phyloP scores from a whole-genome alignment of 2,329 filamentous ascomycete genomes.

The Biscogniauxia sp. region DNA sequence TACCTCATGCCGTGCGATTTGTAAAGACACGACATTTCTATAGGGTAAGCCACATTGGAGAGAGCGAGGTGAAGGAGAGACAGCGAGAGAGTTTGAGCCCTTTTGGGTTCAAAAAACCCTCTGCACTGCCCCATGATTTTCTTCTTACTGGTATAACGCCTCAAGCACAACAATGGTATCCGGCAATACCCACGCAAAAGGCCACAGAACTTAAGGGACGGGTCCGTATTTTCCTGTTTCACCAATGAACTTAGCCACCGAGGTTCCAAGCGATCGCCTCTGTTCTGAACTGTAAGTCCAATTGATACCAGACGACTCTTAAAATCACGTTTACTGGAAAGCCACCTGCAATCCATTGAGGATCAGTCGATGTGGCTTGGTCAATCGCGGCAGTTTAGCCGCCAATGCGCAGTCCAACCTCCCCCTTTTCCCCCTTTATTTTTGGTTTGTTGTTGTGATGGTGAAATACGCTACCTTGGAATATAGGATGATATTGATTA shows the following conservation, averaged over 20 bases:
- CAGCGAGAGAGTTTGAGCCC: background rate
- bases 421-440: background rate
- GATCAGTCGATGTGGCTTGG: constrained; percentile 3
- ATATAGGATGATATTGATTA: background rate
- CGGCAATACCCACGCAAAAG: no score
- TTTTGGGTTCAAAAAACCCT: background rate
- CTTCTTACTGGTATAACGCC: no score
- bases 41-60: background rate
- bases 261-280: background rate
- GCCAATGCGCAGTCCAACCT: background rate
- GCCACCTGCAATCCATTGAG: background rate
- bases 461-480: background rate
- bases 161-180: no score
- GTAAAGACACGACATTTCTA: background rate
- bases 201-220: no score
- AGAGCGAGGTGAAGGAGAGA: background rate
- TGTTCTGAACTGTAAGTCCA: background rate
- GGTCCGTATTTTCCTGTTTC: no score
- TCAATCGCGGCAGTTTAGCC: background rate
- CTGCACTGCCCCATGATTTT: no score
- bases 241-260: no score
- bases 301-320: no score
- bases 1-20: background rate
- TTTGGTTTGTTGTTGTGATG: background rate
- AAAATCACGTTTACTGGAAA: background rate